A percentile compares a stretch with the other conserved stretches of the same genome.
phyloP scores from a whole-genome alignment of 1,139 yeast genomes.

The Pneumocystis oryctolagi region DNA sequence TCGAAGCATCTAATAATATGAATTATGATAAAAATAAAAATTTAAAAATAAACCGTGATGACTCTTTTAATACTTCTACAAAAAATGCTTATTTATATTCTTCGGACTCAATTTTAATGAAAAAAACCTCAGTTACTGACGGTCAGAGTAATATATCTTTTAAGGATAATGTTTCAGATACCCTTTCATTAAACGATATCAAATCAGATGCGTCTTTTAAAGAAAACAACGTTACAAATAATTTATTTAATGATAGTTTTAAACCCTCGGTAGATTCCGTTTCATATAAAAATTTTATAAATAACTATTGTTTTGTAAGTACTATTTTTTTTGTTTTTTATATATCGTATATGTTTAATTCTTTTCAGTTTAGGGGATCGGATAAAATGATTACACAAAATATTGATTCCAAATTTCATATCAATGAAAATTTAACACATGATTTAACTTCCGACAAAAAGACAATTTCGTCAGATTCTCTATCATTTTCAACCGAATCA shows the following conservation, averaged over 20 bases:
- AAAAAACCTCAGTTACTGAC: background rate
- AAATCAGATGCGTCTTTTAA: background rate
- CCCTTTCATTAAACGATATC: background rate
- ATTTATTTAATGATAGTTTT: background rate
- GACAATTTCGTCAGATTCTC: background rate
- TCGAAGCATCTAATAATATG: slow-evolving; percentile 6
- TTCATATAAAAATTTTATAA: background rate
- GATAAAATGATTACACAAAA: background rate
- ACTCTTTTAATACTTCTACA: background rate
- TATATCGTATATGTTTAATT: background rate
- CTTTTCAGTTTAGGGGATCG: background rate
- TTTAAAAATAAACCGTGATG: background rate
- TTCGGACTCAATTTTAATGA: background rate
- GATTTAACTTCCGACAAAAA: background rate
- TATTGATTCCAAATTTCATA: background rate
- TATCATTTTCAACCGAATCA: background rate
- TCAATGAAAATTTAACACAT: background rate
- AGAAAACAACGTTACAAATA: background rate
- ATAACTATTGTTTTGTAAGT: background rate
- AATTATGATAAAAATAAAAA: background rate
- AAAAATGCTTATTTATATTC: background rate
- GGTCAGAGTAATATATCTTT: background rate
- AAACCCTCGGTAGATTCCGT: background rate
- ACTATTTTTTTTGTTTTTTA: background rate
- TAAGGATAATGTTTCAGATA: background rate